phyloP scores from a whole-genome alignment of 805 yeast genomes.

The Metschnikowia anglica region DNA sequence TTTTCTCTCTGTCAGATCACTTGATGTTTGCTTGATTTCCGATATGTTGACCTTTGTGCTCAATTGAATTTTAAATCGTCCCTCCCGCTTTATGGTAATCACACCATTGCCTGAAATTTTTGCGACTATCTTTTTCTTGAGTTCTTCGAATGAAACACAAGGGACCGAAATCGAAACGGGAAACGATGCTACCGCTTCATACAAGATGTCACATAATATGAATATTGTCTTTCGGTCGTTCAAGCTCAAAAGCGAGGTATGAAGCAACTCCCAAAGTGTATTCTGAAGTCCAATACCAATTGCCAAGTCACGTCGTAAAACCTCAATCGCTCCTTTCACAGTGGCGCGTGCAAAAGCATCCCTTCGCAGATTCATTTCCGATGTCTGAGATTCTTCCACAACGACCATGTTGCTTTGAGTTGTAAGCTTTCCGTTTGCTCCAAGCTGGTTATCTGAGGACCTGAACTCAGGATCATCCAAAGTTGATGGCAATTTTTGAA shows the following conservation, averaged over 20 bases:
- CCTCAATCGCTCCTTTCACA: constrained; percentile 62
- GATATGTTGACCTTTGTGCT: constrained; percentile 11
- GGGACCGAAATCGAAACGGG: constrained; percentile 68
- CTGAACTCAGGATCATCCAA: constrained; percentile 67
- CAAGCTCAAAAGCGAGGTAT: constrained; percentile 58
- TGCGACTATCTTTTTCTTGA: constrained; percentile 60
- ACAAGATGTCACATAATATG: constrained; percentile 64
- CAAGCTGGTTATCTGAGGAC: constrained; percentile 30
- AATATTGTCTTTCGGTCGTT: constrained; percentile 61
- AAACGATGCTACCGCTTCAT: constrained; percentile 57
- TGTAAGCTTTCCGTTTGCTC: constrained; percentile 10
- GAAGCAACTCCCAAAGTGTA: constrained; percentile 69
- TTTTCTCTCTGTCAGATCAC: not conserved
- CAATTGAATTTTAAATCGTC: constrained; percentile 53
- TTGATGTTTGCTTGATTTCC: constrained; percentile 3
- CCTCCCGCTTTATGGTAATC: constrained; percentile 61
- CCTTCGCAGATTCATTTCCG: constrained; percentile 51
- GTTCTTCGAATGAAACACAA: constrained; percentile 45
- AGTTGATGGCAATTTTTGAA: constrained; percentile 56
- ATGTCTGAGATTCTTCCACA: constrained; percentile 51
- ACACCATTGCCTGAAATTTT: constrained; percentile 51
- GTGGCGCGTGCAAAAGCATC: constrained; percentile 66
- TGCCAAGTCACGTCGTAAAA: constrained; percentile 58
- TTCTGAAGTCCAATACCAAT: constrained; percentile 56
- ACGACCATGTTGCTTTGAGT: constrained; percentile 44